phyloP scores from a whole-genome alignment of 805 yeast species.

The Naumovozyma castellii region DNA sequence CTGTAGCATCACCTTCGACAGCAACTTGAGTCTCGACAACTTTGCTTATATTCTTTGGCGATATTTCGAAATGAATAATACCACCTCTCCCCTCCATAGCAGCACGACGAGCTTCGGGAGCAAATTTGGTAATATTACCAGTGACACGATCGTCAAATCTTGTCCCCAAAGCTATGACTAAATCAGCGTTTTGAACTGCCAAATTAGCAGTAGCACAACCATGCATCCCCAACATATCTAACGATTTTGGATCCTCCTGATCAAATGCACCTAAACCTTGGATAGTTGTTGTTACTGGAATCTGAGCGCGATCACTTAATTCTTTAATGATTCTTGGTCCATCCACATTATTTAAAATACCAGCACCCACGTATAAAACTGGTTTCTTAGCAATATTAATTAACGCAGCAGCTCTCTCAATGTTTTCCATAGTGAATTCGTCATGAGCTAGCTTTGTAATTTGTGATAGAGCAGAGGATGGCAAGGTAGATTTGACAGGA shows the following conservation, averaged over 20 bases:
- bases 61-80: constrained; percentile 89
- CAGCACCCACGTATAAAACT: constrained; percentile 84
- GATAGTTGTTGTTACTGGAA: constrained; percentile 92
- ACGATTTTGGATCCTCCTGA: constrained; percentile 79
- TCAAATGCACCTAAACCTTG: constrained; percentile 94
- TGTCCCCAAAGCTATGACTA: constrained; percentile 90
- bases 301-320: constrained; percentile 79
- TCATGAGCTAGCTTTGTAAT: constrained; percentile 62
- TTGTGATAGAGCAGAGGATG: constrained; percentile 56
- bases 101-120: constrained; percentile 87
- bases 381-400: constrained; percentile 82
- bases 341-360: constrained; percentile 67
- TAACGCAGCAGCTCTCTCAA: constrained; percentile 67
- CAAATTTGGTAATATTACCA: constrained; percentile 73
- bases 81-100: constrained; percentile 88
- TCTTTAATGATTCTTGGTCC: constrained; percentile 75
- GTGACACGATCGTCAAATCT: constrained; percentile 99
- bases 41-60: constrained; percentile 95
- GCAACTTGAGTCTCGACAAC: constrained; percentile 95
- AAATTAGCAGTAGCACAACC: constrained; percentile 91
- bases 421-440: constrained; percentile 65
- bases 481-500: constrained; percentile 70
- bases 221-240: constrained; percentile 98
- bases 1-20: constrained; percentile 89
- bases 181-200: constrained; percentile 89